Percentiles rank a stretch among this genome's conserved stretches.
These are phyloP conservation scores for Lentinula aciculospora DNA, from an alignment of 768 basidiomycete genomes.

Conservation along the genomic window DNA sequence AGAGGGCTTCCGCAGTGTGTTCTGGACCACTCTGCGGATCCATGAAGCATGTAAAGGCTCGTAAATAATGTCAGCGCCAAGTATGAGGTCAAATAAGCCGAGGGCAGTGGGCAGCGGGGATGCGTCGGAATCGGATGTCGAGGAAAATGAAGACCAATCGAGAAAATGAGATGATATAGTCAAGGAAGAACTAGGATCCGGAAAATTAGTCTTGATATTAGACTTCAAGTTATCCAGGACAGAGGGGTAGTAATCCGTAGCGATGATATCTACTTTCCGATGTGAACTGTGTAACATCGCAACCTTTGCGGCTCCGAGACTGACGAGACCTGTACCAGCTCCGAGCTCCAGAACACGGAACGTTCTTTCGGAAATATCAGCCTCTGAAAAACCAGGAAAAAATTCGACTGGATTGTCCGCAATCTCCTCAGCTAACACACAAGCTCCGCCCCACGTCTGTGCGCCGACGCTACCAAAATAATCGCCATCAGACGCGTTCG, in stretches of 20 bases:
- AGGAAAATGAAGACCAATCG: conserved; percentile 51
- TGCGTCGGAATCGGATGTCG: neutral
- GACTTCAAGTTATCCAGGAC: conserved; percentile 63
- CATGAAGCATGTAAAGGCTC: conserved; percentile 64
- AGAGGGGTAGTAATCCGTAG: conserved; percentile 74
- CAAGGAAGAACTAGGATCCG: conserved; percentile 6
- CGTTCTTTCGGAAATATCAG: neutral
- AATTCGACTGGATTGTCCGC: conserved; percentile 50
- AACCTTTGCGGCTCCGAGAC: conserved; percentile 50
- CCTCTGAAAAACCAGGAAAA: conserved; percentile 15
- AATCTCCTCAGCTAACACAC: conserved; percentile 73
- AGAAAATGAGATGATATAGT: conserved; percentile 27
- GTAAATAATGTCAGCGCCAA: conserved; percentile 85
- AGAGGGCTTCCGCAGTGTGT: conserved; percentile 34
- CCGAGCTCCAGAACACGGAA: conserved; percentile 72
- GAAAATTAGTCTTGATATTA: conserved; percentile 59
- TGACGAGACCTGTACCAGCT: conserved; percentile 80
- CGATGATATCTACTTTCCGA: conserved; percentile 35
- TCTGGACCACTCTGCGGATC: conserved; percentile 58
- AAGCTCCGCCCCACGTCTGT: conserved; percentile 88
- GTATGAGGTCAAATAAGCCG: conserved; percentile 56
- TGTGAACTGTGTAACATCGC: conserved; percentile 11
- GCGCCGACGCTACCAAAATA: conserved; percentile 73
- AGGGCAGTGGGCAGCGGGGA: neutral
- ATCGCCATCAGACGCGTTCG: conserved; percentile 14